Percentiles rank a stretch among this genome's conserved stretches.
These are phyloP conservation scores for Geranomyces variabilis DNA, from an alignment of 192 early-diverging fungal species.

Conservation along the genomic window DNA sequence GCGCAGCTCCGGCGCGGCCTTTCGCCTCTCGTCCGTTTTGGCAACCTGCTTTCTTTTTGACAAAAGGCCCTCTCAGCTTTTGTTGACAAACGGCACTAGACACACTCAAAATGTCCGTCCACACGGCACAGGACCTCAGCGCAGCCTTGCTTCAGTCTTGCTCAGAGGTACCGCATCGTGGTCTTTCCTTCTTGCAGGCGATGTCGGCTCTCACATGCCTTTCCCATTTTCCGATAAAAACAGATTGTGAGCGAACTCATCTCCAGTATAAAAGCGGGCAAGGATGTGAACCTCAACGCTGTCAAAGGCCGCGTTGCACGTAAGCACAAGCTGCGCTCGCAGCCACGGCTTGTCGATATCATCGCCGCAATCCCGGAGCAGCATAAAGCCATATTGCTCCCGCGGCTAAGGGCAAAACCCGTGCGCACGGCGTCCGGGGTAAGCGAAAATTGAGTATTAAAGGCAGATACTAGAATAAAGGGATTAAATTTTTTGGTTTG, in stretches of 20 bases:
- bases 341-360: constrained; percentile 96
- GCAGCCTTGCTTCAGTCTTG: constrained; percentile 31
- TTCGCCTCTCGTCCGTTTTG: too few relatives aligned
- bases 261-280: constrained; percentile 61
- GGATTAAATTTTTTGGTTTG: not conserved
- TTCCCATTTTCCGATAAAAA: not conserved
- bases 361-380: constrained; percentile 98
- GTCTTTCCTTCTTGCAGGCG: not conserved
- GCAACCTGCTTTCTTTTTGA: too few relatives aligned
- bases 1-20: too few relatives aligned
- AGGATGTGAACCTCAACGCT: constrained; percentile 86
- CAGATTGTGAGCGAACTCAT: constrained; percentile 91
- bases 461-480: not conserved
- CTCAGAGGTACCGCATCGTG: constrained; percentile 26
- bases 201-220: not conserved
- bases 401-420: constrained; percentile 91
- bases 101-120: constrained; percentile 20
- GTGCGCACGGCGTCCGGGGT: constrained; percentile 92
- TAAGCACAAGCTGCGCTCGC: constrained; percentile 76
- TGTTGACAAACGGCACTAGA: too few relatives aligned
- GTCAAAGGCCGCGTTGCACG: constrained; percentile 63
- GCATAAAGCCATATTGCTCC: constrained; percentile 80
- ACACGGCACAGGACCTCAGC: constrained; percentile 31
- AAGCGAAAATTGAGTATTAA: constrained; percentile 37
- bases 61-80: too few relatives aligned